Evolutionary conservation across 1,284 basidiomycete genomes (phyloP), one percentile per base, ranked within the genome.

Genomic region (Cutaneotrichosporon sp.): DNA sequence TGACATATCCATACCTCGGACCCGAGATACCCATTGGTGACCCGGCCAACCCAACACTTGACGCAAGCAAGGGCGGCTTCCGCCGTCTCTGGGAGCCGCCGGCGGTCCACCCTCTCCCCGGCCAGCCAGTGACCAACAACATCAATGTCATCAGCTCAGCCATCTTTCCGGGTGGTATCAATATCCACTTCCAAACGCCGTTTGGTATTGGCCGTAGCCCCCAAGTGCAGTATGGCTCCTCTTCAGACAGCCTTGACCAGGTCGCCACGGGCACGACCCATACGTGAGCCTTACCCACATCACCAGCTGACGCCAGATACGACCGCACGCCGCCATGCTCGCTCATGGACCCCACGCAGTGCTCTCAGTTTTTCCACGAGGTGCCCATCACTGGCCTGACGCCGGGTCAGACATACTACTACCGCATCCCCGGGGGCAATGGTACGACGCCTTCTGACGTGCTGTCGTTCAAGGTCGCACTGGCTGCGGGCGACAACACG

Each of bases 101-200:
- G 0, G 56, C 56, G 3, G 56, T 58, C 3, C 17, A 34, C 4
- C 56, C 56, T n/a, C 49, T 46, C 1, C 54, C 41, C 1, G 54
- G 54, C 33, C 35, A 35, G 22, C 56, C 55, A 21, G 49, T 61
- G 21, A 66, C 59, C 33, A 68, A 68, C 61, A 68, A 68, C 61
- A 66, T 68, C 61, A 68, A 68, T 46, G 62, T 64, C 53, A 65
- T 68, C 44, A 58, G 57, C 9, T 52, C 54, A 10, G 55, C 65
- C 7, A 61, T 52, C 52, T 43, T 58, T 38, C 65, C 63, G n/a
- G 48, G 40, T 20, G 66, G 66, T 17, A 60, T 68, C 40, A 62
- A 66, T 50, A 42, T 68, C 17, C 66, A 68, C 55, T 68, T 68
- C 59, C 61, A 62, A 52, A 68, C 66, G 4, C 63, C 66, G 2